Conservation (phyloP, 2,329 filamentous ascomycete genomes). For the Lithohypha guttulata region DNA sequence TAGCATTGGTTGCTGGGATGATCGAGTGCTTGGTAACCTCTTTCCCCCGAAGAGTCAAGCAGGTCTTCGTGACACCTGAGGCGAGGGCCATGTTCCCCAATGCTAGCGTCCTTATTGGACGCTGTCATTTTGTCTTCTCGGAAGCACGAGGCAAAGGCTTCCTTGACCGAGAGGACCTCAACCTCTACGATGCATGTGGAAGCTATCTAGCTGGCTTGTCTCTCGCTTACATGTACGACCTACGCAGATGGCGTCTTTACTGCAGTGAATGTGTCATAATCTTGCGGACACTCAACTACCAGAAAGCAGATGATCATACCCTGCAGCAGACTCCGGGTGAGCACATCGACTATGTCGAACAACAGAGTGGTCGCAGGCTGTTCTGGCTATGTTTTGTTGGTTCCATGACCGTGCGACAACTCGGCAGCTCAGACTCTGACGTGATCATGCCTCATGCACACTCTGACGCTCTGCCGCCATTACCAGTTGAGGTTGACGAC, state of each 20-base stretch:
- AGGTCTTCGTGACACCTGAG: conserved; percentile 30
- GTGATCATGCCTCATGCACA: conserved; percentile 67
- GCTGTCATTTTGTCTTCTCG: conserved; percentile 34
- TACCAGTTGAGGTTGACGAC: conserved; percentile 75
- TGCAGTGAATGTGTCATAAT: conserved; percentile 35
- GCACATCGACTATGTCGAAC: conserved; percentile 25
- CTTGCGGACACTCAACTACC: conserved; percentile 31
- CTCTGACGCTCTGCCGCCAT: conserved; percentile 63
- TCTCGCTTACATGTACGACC: conserved; percentile 31
- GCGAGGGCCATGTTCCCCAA: conserved; percentile 32
- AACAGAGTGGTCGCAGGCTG: conserved; percentile 46
- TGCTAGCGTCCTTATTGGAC: conserved; percentile 33
- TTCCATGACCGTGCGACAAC: conserved; percentile 65
- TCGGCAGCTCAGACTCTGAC: conserved; percentile 61
- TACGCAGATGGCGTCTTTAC: conserved; percentile 31
- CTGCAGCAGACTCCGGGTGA: conserved; percentile 21
- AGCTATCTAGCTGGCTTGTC: conserved; percentile 36
- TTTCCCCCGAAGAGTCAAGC: conserved; percentile 34
- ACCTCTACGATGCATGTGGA: conserved; percentile 35
- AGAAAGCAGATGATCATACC: conserved; percentile 20
- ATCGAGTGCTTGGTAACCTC: conserved; percentile 35
- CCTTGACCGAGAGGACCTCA: conserved; percentile 30
- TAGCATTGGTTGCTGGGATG: conserved; percentile 37
- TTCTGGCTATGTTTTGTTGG: conserved; percentile 78
- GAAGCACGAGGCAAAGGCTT: conserved; percentile 36